Evolutionary conservation across 2,329 filamentous ascomycete genomes (phyloP).

Genomic region (Talaromyces sp.): DNA sequence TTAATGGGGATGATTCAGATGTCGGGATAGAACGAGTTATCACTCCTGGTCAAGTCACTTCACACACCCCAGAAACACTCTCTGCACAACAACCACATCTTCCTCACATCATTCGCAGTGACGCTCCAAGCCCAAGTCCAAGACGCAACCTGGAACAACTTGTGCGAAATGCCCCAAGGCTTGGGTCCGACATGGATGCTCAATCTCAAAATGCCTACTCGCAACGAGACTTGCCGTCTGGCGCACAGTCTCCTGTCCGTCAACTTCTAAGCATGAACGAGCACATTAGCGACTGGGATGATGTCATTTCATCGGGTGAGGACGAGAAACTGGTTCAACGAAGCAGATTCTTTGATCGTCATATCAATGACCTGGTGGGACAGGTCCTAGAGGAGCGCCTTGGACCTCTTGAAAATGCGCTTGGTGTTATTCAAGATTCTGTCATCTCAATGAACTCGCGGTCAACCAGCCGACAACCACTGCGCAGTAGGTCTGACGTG

Average conservation of each 20-base stretch:
- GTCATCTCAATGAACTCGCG: slow-evolving; percentile 56
- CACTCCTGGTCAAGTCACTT: slow-evolving; percentile 24
- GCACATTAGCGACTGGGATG: slow-evolving; percentile 87
- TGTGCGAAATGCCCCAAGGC: slow-evolving; percentile 41
- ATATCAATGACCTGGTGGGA: slow-evolving; percentile 81
- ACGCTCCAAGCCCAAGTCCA: slow-evolving; percentile 70
- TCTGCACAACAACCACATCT: slow-evolving; percentile 41
- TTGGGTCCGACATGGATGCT: slow-evolving; percentile 29
- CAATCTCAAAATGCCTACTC: slow-evolving; percentile 47
- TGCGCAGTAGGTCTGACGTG: slow-evolving; percentile 64
- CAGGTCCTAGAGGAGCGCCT: slow-evolving; percentile 71
- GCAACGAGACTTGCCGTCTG: slow-evolving; percentile 60
- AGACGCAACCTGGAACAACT: slow-evolving; percentile 48
- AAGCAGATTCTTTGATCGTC: slow-evolving; percentile 83
- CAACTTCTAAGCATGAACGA: slow-evolving; percentile 58
- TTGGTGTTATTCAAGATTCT: slow-evolving; percentile 70
- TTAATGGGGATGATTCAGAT: slow-evolving; percentile 69
- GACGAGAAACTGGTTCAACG: slow-evolving; percentile 77
- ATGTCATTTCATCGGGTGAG: slow-evolving; percentile 74
- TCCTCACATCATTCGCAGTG: slow-evolving; percentile 55
- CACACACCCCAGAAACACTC: slow-evolving; percentile 41
- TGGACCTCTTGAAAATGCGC: slow-evolving; percentile 72
- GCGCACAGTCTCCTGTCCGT: slow-evolving; percentile 53
- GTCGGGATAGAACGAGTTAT: slow-evolving; percentile 66
- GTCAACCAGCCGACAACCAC: slow-evolving; percentile 54